Conservation (phyloP, 2,329 filamentous ascomycete genomes). For the Ceratocystis papillata region DNA sequence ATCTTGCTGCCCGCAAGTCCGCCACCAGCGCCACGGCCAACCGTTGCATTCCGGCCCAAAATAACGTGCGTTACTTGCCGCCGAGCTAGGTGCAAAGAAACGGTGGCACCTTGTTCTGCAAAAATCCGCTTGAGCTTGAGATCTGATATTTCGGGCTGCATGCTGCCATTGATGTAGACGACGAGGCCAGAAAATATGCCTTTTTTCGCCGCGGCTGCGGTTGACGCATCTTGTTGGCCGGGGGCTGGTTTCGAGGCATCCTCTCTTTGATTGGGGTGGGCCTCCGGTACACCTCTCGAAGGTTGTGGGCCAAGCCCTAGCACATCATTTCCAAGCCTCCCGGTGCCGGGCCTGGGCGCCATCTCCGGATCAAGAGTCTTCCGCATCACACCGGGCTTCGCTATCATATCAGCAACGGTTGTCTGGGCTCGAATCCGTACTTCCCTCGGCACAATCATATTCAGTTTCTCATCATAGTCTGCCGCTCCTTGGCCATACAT, state of each 20-base stretch:
- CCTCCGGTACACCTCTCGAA: background rate
- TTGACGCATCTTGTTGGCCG: background rate
- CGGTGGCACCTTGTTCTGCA: slow-evolving; percentile 58
- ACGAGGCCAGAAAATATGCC: slow-evolving; percentile 59
- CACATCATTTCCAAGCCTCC: background rate
- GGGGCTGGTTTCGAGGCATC: background rate
- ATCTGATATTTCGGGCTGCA: slow-evolving; percentile 69
- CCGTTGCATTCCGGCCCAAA: slow-evolving; percentile 49
- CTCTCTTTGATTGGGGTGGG: background rate
- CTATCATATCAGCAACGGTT: slow-evolving; percentile 47
- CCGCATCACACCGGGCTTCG: slow-evolving; percentile 22
- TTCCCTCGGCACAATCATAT: slow-evolving; percentile 37
- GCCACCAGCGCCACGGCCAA: slow-evolving; percentile 52
- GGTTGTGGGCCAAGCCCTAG: background rate
- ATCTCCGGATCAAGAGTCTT: slow-evolving; percentile 14
- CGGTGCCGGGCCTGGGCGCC: background rate
- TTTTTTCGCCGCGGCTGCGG: slow-evolving; percentile 27
- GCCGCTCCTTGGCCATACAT: slow-evolving; percentile 53
- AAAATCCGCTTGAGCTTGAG: slow-evolving; percentile 74
- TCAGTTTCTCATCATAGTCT: slow-evolving; percentile 40
- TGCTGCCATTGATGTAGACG: slow-evolving; percentile 82
- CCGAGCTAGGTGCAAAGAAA: slow-evolving; percentile 61
- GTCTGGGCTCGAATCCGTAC: slow-evolving; percentile 33
- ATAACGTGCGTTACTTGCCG: slow-evolving; percentile 78
- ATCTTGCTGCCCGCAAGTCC: slow-evolving; percentile 68